Base-by-base conservation (phyloP, 257 asterid species). In the Penstemon eatonii region DNA sequence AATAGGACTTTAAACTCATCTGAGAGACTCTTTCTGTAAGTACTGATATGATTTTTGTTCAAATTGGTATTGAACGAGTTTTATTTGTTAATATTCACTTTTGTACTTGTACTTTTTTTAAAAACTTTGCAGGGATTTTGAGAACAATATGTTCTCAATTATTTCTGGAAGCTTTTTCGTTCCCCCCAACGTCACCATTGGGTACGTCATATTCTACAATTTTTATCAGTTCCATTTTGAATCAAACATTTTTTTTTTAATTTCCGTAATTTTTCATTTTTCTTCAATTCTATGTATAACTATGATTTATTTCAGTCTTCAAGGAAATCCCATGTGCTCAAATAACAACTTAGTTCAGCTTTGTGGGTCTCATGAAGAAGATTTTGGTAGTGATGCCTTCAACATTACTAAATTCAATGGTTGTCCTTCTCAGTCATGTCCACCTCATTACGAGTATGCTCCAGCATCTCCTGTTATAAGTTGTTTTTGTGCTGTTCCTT, bases 401-500 rank as follows among this genome's bases (percentile, higher is more conserved):
- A 71, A 67, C 49, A 44, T 69, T 68, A 58, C 80, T 52, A 76
- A 60, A 49, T 13, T 55, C 79, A 75, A 59, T 9, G 56, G 6
- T 19, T 91, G 97, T 71, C 70, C 50, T 57, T 81, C 83, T 55
- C 56, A 60, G 13, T 41, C 68, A 44, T 94, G 99, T 77, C 96
- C 96, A 8, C 74, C 68, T 3, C 82, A 82, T 56, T 87, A 66
- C 25, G 87, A 87, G 62, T 85, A 84, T 54, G 82, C 86, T 53
- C 85, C 95, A 19, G 65, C 85, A 56, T 68, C 87, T 75, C 83
- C 89, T 42, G 39, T 19, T 3, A 46, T 61, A 40, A 41, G 7
- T 19, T 94, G 99, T 81, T 80, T 86, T 76, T 94, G 99, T 78
- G 90, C 90, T 59, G 91, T 73, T 43, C 99, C 99, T 9, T 70